These are phyloP conservation scores for Hypomontagnella submonticulosa DNA, from an alignment of 495 filamentous ascomycete genomes.

Conservation along the genomic window DNA sequence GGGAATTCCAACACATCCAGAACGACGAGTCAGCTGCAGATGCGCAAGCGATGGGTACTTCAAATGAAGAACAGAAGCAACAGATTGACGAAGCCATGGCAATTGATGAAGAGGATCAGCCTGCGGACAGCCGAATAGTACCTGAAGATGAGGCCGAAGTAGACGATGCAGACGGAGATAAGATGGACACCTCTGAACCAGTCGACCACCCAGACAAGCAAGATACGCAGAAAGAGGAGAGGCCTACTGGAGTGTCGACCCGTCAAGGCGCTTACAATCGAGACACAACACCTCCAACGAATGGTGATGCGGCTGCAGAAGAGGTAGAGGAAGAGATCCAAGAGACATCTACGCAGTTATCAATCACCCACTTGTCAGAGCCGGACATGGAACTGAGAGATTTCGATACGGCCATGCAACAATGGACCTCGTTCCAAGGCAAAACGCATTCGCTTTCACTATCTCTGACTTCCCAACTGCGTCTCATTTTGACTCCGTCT, in stretches of 20 bases:
- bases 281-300: conserved; percentile 36
- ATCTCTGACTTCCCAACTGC: conserved; percentile 89
- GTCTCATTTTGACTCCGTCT: conserved; percentile 93
- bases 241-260: conserved; percentile 58
- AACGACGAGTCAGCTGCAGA: conserved; percentile 83
- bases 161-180: conserved; percentile 62
- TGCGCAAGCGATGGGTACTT: conserved; percentile 89
- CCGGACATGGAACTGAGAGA: conserved; percentile 49
- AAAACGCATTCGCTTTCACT: conserved; percentile 87
- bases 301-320: conserved; percentile 33
- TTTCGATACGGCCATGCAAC: conserved; percentile 72
- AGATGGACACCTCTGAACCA: conserved; percentile 48
- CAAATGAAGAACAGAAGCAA: conserved; percentile 84
- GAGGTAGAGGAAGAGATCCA: conserved; percentile 70
- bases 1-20: conserved; percentile 89
- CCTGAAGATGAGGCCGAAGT: conserved; percentile 63
- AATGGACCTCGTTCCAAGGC: conserved; percentile 87
- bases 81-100: conserved; percentile 86
- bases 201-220: conserved; percentile 53
- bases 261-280: conserved; percentile 58
- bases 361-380: conserved; percentile 74
- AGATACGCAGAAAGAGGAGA: conserved; percentile 54
- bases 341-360: conserved; percentile 77
- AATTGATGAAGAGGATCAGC: conserved; percentile 75
- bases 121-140: conserved; percentile 36